Evolutionary conservation across 345 rosid species (phyloP).

Genomic region (Arabidopsis thaliana): TAIR10.1 NC_003070.9:16798001-16798500

Average conservation of each 20-base stretch:
- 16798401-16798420: constrained; percentile 67
- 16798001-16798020: constrained; percentile 62
- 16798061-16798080: constrained; percentile 90
- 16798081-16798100: constrained; percentile 97
- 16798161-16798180: background rate
- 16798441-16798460: constrained; percentile 44
- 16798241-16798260: constrained; percentile 94
- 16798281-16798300: constrained; percentile 78
- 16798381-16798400: constrained; percentile 76
- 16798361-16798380: constrained; percentile 68
- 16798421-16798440: constrained; percentile 65
- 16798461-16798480: constrained; percentile 10
- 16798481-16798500: no score
- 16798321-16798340: background rate
- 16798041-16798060: constrained; percentile 91
- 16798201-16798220: constrained; percentile 98
- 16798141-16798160: background rate
- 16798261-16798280: constrained; percentile 85
- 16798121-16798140: constrained; percentile 13
- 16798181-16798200: constrained; percentile 57
- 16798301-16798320: background rate
- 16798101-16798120: constrained; percentile 70
- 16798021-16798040: constrained; percentile 80
- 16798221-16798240: constrained; percentile 82
- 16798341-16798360: constrained; percentile 18